Percentiles rank a stretch among this genome's conserved stretches.
Evolutionary conservation across 441 rosid species (phyloP).

Genomic region (Biscutella laevigata): DNA sequence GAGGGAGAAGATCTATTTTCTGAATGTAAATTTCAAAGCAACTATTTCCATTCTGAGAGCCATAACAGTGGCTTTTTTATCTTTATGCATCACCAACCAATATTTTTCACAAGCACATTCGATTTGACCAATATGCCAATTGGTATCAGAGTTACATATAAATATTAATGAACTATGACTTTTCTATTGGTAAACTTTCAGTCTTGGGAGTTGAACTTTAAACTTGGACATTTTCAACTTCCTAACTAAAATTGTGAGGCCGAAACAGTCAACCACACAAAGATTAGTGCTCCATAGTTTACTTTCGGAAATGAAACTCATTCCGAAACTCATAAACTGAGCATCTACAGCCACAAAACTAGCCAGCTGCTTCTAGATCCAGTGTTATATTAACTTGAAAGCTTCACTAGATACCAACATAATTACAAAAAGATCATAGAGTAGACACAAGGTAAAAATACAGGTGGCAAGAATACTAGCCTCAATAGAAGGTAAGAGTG

Average conservation of each 20-base stretch:
- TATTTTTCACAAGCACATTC: not conserved
- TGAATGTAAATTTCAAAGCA: not conserved
- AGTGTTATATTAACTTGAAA: conserved; percentile 3
- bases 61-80: conserved; percentile 3
- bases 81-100: not conserved
- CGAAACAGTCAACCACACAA: not conserved
- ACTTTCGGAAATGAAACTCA: not conserved
- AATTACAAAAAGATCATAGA: not conserved
- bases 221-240: not conserved
- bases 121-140: not conserved
- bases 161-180: not conserved
- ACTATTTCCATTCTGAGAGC: not conserved
- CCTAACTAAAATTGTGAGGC: not conserved
- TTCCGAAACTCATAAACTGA: not conserved
- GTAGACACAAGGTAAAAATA: not conserved
- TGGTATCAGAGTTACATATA: not conserved
- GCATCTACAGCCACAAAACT: not conserved
- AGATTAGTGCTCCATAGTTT: not conserved
- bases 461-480: conserved; percentile 30
- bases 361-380: not conserved
- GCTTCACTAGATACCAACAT: conserved; percentile 14
- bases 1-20: not conserved
- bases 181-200: not conserved
- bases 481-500: conserved; percentile 86
- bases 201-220: not conserved